These are phyloP conservation scores for Graphilbum sp. DNA, from an alignment of 2,329 filamentous ascomycete genomes.

Conservation along the genomic window DNA sequence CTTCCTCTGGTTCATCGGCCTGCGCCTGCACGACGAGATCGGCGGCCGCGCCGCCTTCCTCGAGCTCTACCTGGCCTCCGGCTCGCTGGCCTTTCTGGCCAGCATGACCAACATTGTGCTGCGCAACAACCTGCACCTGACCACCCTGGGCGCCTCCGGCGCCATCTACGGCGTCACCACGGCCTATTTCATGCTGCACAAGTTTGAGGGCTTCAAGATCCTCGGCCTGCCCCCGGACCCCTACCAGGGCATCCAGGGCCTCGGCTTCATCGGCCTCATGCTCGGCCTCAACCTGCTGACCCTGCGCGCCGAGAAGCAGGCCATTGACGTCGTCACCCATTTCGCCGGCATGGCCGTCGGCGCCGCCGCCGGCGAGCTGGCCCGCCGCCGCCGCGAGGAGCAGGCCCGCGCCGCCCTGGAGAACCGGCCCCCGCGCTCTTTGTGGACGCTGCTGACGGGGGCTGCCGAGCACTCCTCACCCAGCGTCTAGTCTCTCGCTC, in stretches of 20 bases:
- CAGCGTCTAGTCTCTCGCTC: too few species aligned
- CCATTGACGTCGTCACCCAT: conserved; percentile 35
- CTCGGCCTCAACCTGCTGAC: conserved; percentile 32
- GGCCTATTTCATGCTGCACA: conserved; percentile 45
- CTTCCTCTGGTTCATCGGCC: conserved; percentile 49
- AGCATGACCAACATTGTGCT: conserved; percentile 35
- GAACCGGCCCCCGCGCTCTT: conserved; percentile 3
- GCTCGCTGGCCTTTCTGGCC: conserved; percentile 40
- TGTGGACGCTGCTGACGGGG: conserved; percentile 1
- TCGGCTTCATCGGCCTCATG: conserved; percentile 35
- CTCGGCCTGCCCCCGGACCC: conserved; percentile 39
- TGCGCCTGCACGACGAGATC: conserved; percentile 51
- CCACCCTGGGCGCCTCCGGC: conserved; percentile 51
- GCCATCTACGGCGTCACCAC: conserved; percentile 43
- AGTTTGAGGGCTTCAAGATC: conserved; percentile 38
- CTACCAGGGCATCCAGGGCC: conserved; percentile 33
- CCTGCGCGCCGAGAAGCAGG: conserved; percentile 25
- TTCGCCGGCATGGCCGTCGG: conserved; percentile 34
- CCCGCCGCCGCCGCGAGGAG: conserved; percentile 16
- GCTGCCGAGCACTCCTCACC: too few species aligned
- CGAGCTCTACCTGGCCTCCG: conserved; percentile 45
- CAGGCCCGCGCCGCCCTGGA: conserved; percentile 6
- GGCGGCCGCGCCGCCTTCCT: conserved; percentile 54
- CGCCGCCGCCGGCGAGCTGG: conserved; percentile 21
- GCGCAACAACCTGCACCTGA: conserved; percentile 26